These are phyloP conservation scores for Mayamaea pseudoterrestris DNA, from an alignment of 108 stramenopile genomes.

Conservation along the genomic window DNA sequence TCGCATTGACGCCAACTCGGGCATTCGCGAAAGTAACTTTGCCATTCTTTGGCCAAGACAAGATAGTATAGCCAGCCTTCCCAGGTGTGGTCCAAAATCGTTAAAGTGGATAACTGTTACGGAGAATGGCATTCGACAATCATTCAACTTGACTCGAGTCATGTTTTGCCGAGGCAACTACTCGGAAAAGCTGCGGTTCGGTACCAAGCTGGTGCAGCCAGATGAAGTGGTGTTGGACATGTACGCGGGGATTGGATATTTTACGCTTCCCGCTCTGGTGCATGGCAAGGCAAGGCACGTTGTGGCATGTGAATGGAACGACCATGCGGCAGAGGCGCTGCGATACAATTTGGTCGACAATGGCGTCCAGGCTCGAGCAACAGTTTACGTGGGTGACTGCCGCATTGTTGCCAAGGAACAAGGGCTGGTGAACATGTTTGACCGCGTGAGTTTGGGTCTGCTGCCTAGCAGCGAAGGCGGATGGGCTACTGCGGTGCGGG, in stretches of 20 bases:
- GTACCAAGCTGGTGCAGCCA: constrained; percentile 35
- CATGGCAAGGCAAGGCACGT: constrained; percentile 60
- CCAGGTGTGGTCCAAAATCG: constrained; percentile 22
- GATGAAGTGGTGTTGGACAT: constrained; percentile 83
- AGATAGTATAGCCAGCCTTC: not conserved
- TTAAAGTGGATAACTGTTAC: constrained; percentile 86
- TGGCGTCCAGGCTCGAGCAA: constrained; percentile 45
- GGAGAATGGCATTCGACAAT: constrained; percentile 81
- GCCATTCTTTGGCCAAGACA: constrained; percentile 44
- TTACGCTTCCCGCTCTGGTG: constrained; percentile 79
- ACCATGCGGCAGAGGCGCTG: constrained; percentile 63
- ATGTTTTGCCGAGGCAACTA: constrained; percentile 95
- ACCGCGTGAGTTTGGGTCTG: constrained; percentile 88
- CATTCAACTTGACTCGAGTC: constrained; percentile 83
- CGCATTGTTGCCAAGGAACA: constrained; percentile 23
- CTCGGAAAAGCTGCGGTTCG: constrained; percentile 87
- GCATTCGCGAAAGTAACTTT: constrained; percentile 63
- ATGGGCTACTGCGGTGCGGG: constrained; percentile 72
- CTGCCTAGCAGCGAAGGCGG: constrained; percentile 86
- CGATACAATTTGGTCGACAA: constrained; percentile 68
- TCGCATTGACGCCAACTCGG: constrained; percentile 59
- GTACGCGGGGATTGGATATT: constrained; percentile 96
- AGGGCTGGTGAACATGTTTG: constrained; percentile 31
- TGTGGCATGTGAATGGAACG: constrained; percentile 89
- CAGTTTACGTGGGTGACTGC: constrained; percentile 76